Base-by-base conservation (phyloP, 2,329 filamentous ascomycete genomes). In the Sporothrix dimorphospora region DNA sequence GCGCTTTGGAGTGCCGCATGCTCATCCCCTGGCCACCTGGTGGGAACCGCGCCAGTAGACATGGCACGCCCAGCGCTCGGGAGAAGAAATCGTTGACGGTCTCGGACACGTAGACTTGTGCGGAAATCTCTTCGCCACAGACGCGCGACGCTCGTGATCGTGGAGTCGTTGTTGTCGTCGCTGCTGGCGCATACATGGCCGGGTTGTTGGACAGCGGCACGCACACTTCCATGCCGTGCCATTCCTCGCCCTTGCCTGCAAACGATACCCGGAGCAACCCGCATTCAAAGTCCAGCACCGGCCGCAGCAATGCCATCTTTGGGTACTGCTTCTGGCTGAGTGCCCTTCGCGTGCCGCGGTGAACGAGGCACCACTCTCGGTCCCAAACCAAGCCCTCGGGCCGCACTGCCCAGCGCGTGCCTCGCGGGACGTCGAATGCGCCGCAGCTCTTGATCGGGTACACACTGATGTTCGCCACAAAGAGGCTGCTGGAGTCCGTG, bases 371-470 rank as follows among this genome's bases (percentile, higher is more conserved):
- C 95, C 96, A 99, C 83, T 98, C 95, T 74, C 96, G 88, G 80
- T 99, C 96, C 94, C 95, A 98, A 9, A 90, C 92, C 2, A 99
- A 84, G 0, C 96, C 96, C 82, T 98, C 94, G 8, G 87, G 85
- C 71, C 88, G 89, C 24, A 98, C 86, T 76, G 92, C 89, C 96
- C 96, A 99, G 16, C 85, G 78, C 8, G 82, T 83, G 1, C 84
- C 86, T 0, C 81, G 74, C 1, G 94, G 91, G 40, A 98, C 85
- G 47, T 84, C 83, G 79, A 92, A 97, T 0, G 92, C 92, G 19
- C 90, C 92, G 77, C 96, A 98, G 79, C 94, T 97, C 81, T 99
- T 99, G 78, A 99, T 94, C 0, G 96, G 96, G 78, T 94, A 99
- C 0, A 98, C 88, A 0, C 86, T 89, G 19, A 94, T 86, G 70